Percentiles rank a stretch among this genome's conserved stretches.
Conservation (phyloP, 805 yeast genomes). For the Suhomyces emberorum region DNA sequence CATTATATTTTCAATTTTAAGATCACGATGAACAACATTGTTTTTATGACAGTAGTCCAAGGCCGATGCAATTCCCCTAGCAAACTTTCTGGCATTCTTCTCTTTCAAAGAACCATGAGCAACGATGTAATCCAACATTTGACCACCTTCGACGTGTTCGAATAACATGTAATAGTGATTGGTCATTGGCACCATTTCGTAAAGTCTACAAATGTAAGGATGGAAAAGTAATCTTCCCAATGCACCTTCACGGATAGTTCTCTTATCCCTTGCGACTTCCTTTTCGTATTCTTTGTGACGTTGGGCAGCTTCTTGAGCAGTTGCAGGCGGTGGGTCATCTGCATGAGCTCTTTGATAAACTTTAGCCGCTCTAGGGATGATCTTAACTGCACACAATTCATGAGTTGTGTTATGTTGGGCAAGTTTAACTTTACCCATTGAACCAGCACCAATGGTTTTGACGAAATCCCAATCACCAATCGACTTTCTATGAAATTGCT, state of each 20-base stretch:
- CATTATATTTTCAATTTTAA: conserved; percentile 94
- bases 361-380: conserved; percentile 85
- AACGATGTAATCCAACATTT: conserved; percentile 93
- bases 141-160: conserved; percentile 97
- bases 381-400: conserved; percentile 87
- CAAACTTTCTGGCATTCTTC: conserved; percentile 89
- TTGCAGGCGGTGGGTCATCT: conserved; percentile 62
- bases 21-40: conserved; percentile 94
- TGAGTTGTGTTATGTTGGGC: conserved; percentile 81
- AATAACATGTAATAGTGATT: conserved; percentile 95
- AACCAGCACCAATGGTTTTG: conserved; percentile 95
- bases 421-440: conserved; percentile 97
- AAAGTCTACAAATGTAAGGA: conserved; percentile 85
- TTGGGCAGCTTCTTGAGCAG: conserved; percentile 53
- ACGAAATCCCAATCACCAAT: conserved; percentile 97
- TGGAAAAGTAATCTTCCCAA: conserved; percentile 86
- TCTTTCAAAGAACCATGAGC: conserved; percentile 94
- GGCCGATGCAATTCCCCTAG: conserved; percentile 92
- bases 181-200: conserved; percentile 95
- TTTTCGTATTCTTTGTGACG: conserved; percentile 71
- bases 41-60: conserved; percentile 90
- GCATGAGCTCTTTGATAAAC: conserved; percentile 70
- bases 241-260: conserved; percentile 95
- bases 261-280: conserved; percentile 83
- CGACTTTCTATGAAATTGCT: conserved; percentile 75